Evolutionary conservation across 2,329 filamentous ascomycete genomes (phyloP).

Genomic region (Pseudopyrenochaeta lycopersici): DNA sequence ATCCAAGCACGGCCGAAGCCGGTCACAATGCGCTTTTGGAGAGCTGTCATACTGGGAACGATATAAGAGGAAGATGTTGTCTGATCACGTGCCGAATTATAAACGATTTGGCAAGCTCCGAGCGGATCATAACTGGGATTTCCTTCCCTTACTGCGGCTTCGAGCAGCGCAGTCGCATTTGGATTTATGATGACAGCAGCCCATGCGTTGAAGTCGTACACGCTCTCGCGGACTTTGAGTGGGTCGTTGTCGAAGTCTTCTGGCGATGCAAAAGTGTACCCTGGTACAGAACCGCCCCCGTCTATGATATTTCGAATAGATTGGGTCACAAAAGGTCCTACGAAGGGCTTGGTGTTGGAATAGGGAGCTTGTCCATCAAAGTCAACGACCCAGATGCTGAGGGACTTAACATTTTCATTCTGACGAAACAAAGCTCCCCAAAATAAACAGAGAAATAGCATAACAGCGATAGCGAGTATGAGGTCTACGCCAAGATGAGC

Average conservation of each 20-base stretch:
- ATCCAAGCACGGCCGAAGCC: constrained; percentile 61
- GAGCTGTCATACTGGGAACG: constrained; percentile 56
- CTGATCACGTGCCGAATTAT: constrained; percentile 66
- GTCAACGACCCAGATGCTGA: constrained; percentile 68
- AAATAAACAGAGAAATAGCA: constrained; percentile 36
- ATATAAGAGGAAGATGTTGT: constrained; percentile 63
- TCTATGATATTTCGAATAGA: constrained; percentile 53
- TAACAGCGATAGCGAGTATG: constrained; percentile 34
- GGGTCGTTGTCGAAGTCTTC: constrained; percentile 65
- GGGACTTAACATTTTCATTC: constrained; percentile 30
- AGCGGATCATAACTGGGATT: constrained; percentile 69
- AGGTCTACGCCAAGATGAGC: constrained; percentile 24
- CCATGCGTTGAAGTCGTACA: constrained; percentile 68
- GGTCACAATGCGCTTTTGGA: constrained; percentile 56
- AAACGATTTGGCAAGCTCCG: constrained; percentile 66
- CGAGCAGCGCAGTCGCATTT: constrained; percentile 68
- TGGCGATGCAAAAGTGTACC: constrained; percentile 59
- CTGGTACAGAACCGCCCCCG: constrained; percentile 52
- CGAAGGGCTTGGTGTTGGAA: constrained; percentile 54
- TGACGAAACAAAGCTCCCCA: constrained; percentile 43
- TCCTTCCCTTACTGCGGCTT: constrained; percentile 60
- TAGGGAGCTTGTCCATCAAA: constrained; percentile 68
- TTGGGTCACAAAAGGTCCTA: constrained; percentile 64
- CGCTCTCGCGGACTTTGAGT: constrained; percentile 63
- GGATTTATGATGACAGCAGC: constrained; percentile 69